These are phyloP conservation scores for Quercus robur DNA, from an alignment of 306 rosid genomes.

Conservation along the genomic window DNA sequence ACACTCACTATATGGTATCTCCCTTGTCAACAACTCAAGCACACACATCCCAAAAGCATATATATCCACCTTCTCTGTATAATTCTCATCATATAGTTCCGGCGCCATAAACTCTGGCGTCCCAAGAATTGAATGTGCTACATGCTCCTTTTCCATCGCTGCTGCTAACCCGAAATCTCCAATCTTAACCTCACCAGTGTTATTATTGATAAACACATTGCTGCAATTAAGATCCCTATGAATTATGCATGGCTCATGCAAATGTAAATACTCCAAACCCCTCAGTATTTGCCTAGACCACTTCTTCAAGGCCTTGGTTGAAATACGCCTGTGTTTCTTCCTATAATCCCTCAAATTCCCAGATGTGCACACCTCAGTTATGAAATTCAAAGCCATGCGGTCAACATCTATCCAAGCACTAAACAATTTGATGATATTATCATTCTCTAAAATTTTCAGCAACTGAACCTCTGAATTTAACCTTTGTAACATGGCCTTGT, in stretches of 20 bases:
- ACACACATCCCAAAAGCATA: slow-evolving; percentile 18
- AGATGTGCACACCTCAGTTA: slow-evolving; percentile 9
- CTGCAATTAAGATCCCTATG: slow-evolving; percentile 5
- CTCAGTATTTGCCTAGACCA: slow-evolving; percentile 7
- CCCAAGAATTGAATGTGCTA: slow-evolving; percentile 15
- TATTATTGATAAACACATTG: slow-evolving; percentile 7
- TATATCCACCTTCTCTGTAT: slow-evolving; percentile 17
- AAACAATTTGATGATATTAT: not conserved
- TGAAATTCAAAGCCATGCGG: not conserved
- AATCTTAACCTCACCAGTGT: slow-evolving; percentile 1
- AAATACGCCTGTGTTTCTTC: slow-evolving; percentile 14
- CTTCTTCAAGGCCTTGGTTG: slow-evolving; percentile 10
- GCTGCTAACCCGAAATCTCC: slow-evolving; percentile 15
- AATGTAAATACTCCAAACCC: slow-evolving; percentile 13
- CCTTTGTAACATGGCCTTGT: not conserved
- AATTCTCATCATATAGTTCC: slow-evolving; percentile 14
- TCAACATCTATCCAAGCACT: slow-evolving; percentile 1
- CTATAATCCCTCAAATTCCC: slow-evolving; percentile 12
- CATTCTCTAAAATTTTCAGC: not conserved
- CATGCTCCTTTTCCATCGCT: slow-evolving; percentile 4
- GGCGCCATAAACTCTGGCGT: slow-evolving; percentile 22
- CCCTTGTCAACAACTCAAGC: slow-evolving; percentile 14
- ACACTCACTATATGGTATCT: slow-evolving; percentile 19
- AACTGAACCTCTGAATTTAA: not conserved
- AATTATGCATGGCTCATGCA: slow-evolving; percentile 7